Conservation (phyloP, 2,329 filamentous ascomycete species). For the Colletotrichum lentis region DNA sequence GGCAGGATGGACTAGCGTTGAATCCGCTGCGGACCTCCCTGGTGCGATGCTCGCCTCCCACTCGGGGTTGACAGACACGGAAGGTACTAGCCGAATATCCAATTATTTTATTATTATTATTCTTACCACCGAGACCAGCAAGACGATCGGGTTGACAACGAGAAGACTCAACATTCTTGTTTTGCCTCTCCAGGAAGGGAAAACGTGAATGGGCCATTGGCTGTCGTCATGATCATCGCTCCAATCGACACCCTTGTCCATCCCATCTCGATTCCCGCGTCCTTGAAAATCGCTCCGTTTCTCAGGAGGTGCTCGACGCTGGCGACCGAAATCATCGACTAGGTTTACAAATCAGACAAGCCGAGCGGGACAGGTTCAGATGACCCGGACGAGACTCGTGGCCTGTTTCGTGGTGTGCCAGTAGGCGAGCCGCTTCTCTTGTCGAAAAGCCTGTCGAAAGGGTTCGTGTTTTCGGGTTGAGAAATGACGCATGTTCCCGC, state of each 20-base stretch:
- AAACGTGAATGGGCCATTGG: background rate
- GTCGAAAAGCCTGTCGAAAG: background rate
- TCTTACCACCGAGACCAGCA: conserved; percentile 5
- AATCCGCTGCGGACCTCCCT: conserved; percentile 24
- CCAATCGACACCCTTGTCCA: conserved; percentile 6
- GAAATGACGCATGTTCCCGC: background rate
- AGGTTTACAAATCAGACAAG: conserved; percentile 3
- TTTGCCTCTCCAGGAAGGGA: background rate
- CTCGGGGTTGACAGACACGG: conserved; percentile 31
- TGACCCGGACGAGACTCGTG: background rate
- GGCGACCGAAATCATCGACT: conserved; percentile 3
- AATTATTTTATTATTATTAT: too few relatives aligned
- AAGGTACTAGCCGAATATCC: conserved; percentile 27
- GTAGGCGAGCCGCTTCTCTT: background rate
- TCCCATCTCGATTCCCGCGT: conserved; percentile 17
- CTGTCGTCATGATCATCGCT: conserved; percentile 20
- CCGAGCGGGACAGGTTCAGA: background rate
- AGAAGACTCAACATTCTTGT: conserved; percentile 15
- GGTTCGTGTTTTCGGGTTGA: background rate
- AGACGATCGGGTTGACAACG: background rate
- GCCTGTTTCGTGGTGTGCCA: background rate
- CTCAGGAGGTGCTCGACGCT: background rate
- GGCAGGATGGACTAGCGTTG: conserved; percentile 20
- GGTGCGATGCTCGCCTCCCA: conserved; percentile 17
- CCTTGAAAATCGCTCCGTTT: conserved; percentile 6